Evolutionary conservation across 331 rosid genomes (phyloP), one percentile per base, ranked within the genome.

Genomic region (Arachis monticola): DNA sequence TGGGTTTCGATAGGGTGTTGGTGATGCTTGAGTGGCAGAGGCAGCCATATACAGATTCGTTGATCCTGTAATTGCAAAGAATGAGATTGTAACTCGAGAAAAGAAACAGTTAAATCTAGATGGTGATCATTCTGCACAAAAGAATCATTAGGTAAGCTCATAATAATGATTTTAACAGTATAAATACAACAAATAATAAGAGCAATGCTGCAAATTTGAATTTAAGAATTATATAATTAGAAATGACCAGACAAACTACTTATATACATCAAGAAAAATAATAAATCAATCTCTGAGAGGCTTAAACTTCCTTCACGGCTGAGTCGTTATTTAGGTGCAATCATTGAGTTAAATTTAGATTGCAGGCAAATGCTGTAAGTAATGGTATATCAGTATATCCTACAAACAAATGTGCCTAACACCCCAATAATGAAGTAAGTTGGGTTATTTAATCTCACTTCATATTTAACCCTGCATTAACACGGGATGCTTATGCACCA

Each of bases 31-130:
- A 72, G 59, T 10, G 5, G 82, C 75, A 71, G 85, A 63, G 60
- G 67, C 83, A 67, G 73, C 46, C 87, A 80, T 72, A 77, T 73
- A 88, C 40, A 83, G 61, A 77, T 85, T 82, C 76, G 80, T 60
- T 57, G 84, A 68, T 79, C 77, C 95, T 83, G 82, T 82, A 77
- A 74, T 76, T 79, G 81, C 81, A 59, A 67, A 11, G 45, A 68
- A 78, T 68, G 32, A 50, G 47, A 67, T 59, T 69, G 71, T 38
- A 38, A 38, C 4, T 81, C 64, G 30, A 63, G 77, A 86, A 10
- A 58, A 8, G 72, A 73, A 65, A 75, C 47, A 58, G 12, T 27
- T 50, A 77, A 52, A 60, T 73, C 42, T 22, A 70, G 55, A 69
- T 6, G 31, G 63, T 7, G 65, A 48, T 45, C 60, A 68, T 42